Conservation (phyloP, 768 basidiomycete species). For the Mrakia frigida region DNA sequence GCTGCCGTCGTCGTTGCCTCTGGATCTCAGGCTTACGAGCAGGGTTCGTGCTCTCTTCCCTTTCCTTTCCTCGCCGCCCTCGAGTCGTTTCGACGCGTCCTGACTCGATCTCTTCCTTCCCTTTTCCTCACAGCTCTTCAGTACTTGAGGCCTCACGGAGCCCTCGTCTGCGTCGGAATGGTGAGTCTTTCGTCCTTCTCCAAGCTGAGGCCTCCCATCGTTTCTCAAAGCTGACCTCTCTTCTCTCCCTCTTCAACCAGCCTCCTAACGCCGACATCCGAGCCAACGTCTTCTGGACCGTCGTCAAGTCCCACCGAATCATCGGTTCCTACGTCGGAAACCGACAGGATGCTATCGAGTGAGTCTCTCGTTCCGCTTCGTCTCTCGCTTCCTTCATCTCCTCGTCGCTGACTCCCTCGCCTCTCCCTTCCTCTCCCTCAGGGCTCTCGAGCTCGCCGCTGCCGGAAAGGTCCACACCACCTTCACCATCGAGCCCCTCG, state of each 20-base stretch:
- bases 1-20: conserved; percentile 48
- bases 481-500: conserved; percentile 51
- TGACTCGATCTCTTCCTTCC: background rate
- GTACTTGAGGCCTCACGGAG: conserved; percentile 68
- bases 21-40: conserved; percentile 46
- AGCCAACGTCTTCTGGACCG: conserved; percentile 39
- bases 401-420: no score
- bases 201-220: conserved; percentile 52
- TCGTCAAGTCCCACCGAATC: conserved; percentile 44
- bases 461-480: conserved; percentile 57
- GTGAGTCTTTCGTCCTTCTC: background rate
- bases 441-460: conserved; percentile 67
- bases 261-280: conserved; percentile 33
- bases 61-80: background rate
- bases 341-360: conserved; percentile 71
- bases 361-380: no score
- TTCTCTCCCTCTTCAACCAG: conserved; percentile 46
- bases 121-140: conserved; percentile 45
- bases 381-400: no score
- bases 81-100: background rate
- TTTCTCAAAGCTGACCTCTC: no score
- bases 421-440: no score
- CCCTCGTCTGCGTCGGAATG: conserved; percentile 39
- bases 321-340: conserved; percentile 48
- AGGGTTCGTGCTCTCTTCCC: conserved; percentile 35